These are phyloP conservation scores for Claviceps quebecensis DNA, from an alignment of 2,329 filamentous ascomycete species.

Conservation along the genomic window DNA sequence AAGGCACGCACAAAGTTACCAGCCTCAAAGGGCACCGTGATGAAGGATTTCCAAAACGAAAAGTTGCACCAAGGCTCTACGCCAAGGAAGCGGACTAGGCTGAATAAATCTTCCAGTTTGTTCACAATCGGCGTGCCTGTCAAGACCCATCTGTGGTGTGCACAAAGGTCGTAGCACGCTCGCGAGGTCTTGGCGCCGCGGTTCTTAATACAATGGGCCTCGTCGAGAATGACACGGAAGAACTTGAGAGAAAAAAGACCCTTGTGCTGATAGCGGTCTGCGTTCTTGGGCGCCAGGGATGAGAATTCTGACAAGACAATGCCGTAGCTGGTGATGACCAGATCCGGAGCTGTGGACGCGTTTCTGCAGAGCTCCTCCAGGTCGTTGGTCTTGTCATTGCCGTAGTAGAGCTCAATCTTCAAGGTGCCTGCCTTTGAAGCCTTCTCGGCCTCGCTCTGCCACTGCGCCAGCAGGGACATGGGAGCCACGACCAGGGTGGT, in stretches of 20 bases:
- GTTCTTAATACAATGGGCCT: constrained; percentile 88
- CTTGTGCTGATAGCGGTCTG: constrained; percentile 49
- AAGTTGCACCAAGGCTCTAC: constrained; percentile 99
- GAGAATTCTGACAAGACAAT: constrained; percentile 76
- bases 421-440: constrained; percentile 74
- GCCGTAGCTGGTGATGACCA: constrained; percentile 93
- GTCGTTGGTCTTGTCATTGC: constrained; percentile 67
- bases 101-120: constrained; percentile 86
- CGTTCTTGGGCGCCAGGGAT: constrained; percentile 51
- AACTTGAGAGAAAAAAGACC: constrained; percentile 89
- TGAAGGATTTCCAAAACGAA: constrained; percentile 98
- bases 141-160: constrained; percentile 79
- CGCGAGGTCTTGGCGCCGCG: constrained; percentile 84
- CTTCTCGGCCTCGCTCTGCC: constrained; percentile 89
- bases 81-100: constrained; percentile 76
- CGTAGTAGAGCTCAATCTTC: constrained; percentile 83
- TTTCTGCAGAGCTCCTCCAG: constrained; percentile 73
- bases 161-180: constrained; percentile 81
- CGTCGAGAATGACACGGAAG: constrained; percentile 88
- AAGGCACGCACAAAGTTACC: constrained; percentile 87
- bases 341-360: constrained; percentile 61
- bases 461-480: constrained; percentile 92
- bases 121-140: constrained; percentile 97
- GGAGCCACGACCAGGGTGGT: constrained; percentile 94
- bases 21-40: constrained; percentile 91